A percentile compares a stretch with the other conserved stretches of the same genome.
These are phyloP conservation scores for Colletotrichum agaves DNA, from an alignment of 2,329 filamentous ascomycete genomes.

Conservation along the genomic window DNA sequence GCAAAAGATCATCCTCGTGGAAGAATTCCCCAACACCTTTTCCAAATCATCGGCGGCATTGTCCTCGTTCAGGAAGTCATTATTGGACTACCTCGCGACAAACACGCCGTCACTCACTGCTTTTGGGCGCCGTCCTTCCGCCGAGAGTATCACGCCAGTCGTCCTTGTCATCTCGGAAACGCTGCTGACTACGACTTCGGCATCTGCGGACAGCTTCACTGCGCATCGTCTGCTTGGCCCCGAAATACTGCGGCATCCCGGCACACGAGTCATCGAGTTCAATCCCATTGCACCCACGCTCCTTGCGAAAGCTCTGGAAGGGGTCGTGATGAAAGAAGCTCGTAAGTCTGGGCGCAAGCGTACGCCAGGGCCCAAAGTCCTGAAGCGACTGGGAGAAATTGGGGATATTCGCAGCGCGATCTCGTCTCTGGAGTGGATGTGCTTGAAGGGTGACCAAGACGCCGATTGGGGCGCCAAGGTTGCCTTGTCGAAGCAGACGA, in stretches of 20 bases:
- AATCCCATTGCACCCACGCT: slow-evolving; percentile 91
- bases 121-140: slow-evolving; percentile 54
- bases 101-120: slow-evolving; percentile 67
- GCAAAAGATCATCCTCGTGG: slow-evolving; percentile 75
- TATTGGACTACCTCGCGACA: slow-evolving; percentile 79
- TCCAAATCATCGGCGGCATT: slow-evolving; percentile 72
- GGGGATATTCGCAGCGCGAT: slow-evolving; percentile 95
- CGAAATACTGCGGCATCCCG: slow-evolving; percentile 84
- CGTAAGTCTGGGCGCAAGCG: slow-evolving; percentile 78
- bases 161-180: slow-evolving; percentile 95
- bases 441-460: slow-evolving; percentile 80
- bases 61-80: slow-evolving; percentile 77
- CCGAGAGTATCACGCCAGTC: slow-evolving; percentile 72
- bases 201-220: slow-evolving; percentile 90
- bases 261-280: slow-evolving; percentile 86
- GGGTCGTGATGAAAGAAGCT: slow-evolving; percentile 87
- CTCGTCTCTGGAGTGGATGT: slow-evolving; percentile 91
- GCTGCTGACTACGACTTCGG: slow-evolving; percentile 83
- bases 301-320: slow-evolving; percentile 83
- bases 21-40: slow-evolving; percentile 85
- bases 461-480: slow-evolving; percentile 81
- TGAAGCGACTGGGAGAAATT: slow-evolving; percentile 83
- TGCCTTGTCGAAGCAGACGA: slow-evolving; percentile 75
- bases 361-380: slow-evolving; percentile 80
- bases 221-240: slow-evolving; percentile 89